Conservation (phyloP, 2,329 filamentous ascomycete genomes). For the Nothomitra cinnamomea region DNA sequence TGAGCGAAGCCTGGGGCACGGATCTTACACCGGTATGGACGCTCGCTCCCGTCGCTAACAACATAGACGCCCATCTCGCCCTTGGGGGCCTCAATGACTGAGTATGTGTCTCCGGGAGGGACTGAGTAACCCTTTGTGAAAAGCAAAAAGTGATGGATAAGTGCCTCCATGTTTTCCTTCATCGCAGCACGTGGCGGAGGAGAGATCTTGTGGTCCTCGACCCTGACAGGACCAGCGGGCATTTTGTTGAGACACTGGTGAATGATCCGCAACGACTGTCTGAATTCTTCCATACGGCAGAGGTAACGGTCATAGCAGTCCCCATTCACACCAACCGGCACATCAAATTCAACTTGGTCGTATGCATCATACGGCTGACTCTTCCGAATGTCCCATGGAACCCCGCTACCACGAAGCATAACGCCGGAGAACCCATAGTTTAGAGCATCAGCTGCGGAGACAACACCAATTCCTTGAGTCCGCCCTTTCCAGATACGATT, state of each 20-base stretch:
- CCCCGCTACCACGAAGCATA: conserved; percentile 92
- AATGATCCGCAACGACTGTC: conserved; percentile 94
- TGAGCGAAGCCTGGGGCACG: conserved; percentile 94
- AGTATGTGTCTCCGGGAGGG: conserved; percentile 94
- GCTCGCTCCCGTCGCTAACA: conserved; percentile 88
- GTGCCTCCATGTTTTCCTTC: conserved; percentile 99
- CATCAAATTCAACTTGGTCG: conserved; percentile 93
- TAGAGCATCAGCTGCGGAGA: conserved; percentile 81
- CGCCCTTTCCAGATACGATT: conserved; percentile 98
- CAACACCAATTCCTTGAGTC: conserved; percentile 79
- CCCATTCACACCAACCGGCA: conserved; percentile 88
- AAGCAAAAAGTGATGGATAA: conserved; percentile 97
- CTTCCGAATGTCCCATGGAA: conserved; percentile 95
- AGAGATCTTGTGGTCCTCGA: conserved; percentile 97
- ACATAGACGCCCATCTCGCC: conserved; percentile 98
- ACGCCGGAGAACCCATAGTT: conserved; percentile 95
- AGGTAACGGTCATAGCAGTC: conserved; percentile 99
- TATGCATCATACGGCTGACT: conserved; percentile 95
- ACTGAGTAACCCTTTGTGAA: conserved; percentile 98
- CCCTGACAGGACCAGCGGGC: conserved; percentile 81
- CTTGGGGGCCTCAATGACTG: conserved; percentile 97
- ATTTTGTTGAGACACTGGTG: conserved; percentile 99
- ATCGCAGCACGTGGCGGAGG: conserved; percentile 92
- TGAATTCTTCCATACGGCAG: conserved; percentile 99
- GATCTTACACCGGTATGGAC: conserved; percentile 95